Evolutionary conservation across 2,329 filamentous ascomycete genomes (phyloP).

Genomic region (Leptographium radiaticola): DNA sequence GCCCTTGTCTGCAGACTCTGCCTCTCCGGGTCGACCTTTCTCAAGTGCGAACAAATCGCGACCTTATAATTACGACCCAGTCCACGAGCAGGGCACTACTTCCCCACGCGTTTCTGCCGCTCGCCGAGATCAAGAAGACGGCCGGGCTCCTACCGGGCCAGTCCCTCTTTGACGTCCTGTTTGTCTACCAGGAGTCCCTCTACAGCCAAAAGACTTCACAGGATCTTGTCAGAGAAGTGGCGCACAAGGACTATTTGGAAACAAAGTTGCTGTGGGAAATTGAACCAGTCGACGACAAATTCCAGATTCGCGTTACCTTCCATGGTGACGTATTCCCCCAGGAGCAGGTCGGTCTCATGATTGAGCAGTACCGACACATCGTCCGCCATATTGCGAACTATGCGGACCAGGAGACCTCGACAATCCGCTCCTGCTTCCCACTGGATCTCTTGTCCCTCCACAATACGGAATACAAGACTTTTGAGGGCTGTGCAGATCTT

Average conservation of each 20-base stretch:
- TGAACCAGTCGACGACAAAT: constrained; percentile 39
- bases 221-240: constrained; percentile 35
- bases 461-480: constrained; percentile 25
- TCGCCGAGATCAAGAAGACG: constrained; percentile 55
- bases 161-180: constrained; percentile 60
- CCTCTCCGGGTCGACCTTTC: constrained; percentile 55
- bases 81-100: constrained; percentile 52
- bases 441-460: constrained; percentile 31
- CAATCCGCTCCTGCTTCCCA: constrained; percentile 16
- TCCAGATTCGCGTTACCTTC: constrained; percentile 33
- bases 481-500: constrained; percentile 29
- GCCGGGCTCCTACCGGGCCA: constrained; percentile 40
- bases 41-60: constrained; percentile 34
- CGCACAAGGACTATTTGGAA: constrained; percentile 59
- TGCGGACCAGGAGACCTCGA: constrained; percentile 13
- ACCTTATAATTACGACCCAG: constrained; percentile 54
- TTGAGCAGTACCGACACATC: constrained; percentile 43
- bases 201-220: constrained; percentile 16
- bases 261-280: constrained; percentile 66
- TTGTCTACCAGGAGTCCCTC: constrained; percentile 74
- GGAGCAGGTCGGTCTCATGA: constrained; percentile 41
- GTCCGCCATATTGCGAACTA: constrained; percentile 24
- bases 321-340: constrained; percentile 35
- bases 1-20: constrained; percentile 66
- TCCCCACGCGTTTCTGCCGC: constrained; percentile 46